Conservation (phyloP, 2,329 filamentous ascomycete genomes). For the Gaeumannomyces sp. region DNA sequence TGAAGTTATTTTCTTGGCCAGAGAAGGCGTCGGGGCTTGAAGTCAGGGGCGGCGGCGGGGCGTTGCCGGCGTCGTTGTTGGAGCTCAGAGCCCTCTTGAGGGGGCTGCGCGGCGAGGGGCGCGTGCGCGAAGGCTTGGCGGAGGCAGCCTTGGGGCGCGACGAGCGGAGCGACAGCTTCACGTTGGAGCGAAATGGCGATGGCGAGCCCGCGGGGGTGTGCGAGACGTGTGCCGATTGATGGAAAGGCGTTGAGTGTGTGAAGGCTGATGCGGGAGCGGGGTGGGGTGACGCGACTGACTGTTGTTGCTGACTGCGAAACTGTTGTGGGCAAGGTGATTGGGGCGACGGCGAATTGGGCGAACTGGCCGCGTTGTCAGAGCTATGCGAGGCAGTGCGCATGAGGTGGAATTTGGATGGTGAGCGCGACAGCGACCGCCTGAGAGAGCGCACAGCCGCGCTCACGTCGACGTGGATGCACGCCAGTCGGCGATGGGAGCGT, state of each 20-base stretch:
- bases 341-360: slow-evolving; percentile 50
- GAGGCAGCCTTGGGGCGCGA: slow-evolving; percentile 53
- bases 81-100: slow-evolving; percentile 69
- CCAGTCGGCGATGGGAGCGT: slow-evolving; percentile 83
- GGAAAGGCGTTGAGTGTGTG: slow-evolving; percentile 6
- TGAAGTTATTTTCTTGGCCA: slow-evolving; percentile 37
- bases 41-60: slow-evolving; percentile 39
- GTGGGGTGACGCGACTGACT: slow-evolving; percentile 6
- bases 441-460: slow-evolving; percentile 76
- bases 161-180: slow-evolving; percentile 60
- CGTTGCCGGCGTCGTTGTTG: slow-evolving; percentile 66
- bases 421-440: slow-evolving; percentile 81
- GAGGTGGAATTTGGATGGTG: slow-evolving; percentile 83
- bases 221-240: slow-evolving; percentile 12
- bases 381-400: slow-evolving; percentile 40
- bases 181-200: slow-evolving; percentile 59
- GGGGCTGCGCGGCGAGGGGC: slow-evolving; percentile 74
- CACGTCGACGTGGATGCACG: slow-evolving; percentile 74
- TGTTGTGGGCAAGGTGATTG: slow-evolving; percentile 39
- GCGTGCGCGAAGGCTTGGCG: slow-evolving; percentile 51
- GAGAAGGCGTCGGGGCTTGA: slow-evolving; percentile 22
- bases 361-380: slow-evolving; percentile 45
- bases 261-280: slow-evolving; percentile 10
- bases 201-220: slow-evolving; percentile 44
- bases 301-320: slow-evolving; percentile 20